Percentiles rank a stretch among this genome's conserved stretches.
Evolutionary conservation across 2,329 filamentous ascomycete genomes (phyloP).

Genomic region (Arthroderma uncinatum): DNA sequence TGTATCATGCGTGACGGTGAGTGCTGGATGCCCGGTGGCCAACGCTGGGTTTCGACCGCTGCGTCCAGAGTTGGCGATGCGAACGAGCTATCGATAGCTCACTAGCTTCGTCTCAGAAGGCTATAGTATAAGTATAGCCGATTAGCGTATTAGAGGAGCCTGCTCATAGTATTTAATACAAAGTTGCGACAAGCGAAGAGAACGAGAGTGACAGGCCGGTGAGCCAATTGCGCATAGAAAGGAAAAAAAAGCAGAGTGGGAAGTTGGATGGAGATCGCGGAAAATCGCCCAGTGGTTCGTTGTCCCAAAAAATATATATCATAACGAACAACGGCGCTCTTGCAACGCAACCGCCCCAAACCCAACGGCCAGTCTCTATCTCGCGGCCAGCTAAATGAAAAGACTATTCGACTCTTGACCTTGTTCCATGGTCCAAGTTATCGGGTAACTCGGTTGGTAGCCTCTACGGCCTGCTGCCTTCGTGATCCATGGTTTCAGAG

Average conservation of each 20-base stretch:
- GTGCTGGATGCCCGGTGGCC: no score
- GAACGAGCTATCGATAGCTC: constrained; percentile 1
- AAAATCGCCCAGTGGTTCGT: no score
- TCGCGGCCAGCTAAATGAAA: no score
- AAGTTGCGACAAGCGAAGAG: background rate
- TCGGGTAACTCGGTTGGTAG: background rate
- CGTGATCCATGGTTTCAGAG: background rate
- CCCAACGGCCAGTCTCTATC: no score
- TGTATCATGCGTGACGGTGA: no score
- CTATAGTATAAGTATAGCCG: background rate
- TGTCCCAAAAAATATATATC: no score
- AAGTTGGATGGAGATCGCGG: background rate
- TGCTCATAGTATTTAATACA: background rate
- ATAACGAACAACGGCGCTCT: background rate
- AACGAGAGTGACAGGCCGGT: background rate
- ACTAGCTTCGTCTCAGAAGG: background rate
- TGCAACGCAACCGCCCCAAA: no score
- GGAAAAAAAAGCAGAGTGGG: background rate
- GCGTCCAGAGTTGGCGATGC: no score
- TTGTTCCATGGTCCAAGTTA: background rate
- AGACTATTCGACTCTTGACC: no score
- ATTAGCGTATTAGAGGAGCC: background rate
- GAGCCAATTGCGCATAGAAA: no score
- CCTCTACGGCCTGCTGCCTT: background rate
- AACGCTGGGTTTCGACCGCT: no score